Base-by-base conservation (phyloP, 2,329 filamentous ascomycete genomes). In the Penicillium sclerotiorum region DNA sequence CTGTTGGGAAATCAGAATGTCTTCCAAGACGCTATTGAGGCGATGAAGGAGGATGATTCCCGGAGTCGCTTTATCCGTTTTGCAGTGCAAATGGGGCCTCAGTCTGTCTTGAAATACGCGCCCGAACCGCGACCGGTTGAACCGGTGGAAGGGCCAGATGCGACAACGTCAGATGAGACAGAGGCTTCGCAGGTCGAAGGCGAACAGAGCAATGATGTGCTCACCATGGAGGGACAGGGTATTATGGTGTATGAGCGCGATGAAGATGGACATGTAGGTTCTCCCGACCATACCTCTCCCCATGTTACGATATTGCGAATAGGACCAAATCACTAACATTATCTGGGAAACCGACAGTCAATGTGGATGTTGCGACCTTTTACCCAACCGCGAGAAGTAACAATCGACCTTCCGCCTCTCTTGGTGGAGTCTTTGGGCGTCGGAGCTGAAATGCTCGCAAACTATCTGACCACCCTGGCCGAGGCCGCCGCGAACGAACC, bases 351-450 rank as follows among this genome's bases (percentile, higher is more conserved):
- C 5, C 9, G 58, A 62, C 53, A 96, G 90, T 95, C 90, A 15
- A 99, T 99, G 95, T 99, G 94, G 94, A 99, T 99, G 91, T 84
- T 99, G 60, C 89, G 94, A 57, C 94, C 93, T 2, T 95, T 91
- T 73, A 86, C 91, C 33, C 82, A 87, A 33, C 89, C 93, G 5
- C 84, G 91, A 58, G 92, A 97, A 76, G 90, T 99, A 65, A 95
- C 95, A 57, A 97, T 99, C 61, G 94, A 97, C 68, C 82, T 99
- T 6, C 93, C 95, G 13, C 79, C 85, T 49, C 77, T 96, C 22
- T 86, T 99, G 52, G 92, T 97, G 44, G 92, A 97, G 63, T 93
- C 92, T 1, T 80, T 99, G 13, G 94, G 94, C 30, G 92, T 95
- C 22, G 94, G 94, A 32, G 95, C 94, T 42, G 92, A 97, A 71